Evolutionary conservation across 257 asterid genomes (phyloP).

Genomic region (Solanum tacnaense): DNA sequence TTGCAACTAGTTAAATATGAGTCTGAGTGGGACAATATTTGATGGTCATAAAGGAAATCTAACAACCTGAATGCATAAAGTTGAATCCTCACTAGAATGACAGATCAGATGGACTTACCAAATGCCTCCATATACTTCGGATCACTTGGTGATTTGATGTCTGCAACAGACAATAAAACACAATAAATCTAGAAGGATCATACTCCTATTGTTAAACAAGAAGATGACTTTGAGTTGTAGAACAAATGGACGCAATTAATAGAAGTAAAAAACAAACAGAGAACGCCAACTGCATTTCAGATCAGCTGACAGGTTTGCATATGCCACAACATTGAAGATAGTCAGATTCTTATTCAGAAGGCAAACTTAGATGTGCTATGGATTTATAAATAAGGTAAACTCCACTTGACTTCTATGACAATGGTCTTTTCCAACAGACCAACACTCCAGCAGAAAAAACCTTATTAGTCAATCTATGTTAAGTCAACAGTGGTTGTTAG

Average conservation of each 20-base stretch:
- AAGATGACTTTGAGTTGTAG: background rate
- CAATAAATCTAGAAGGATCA: background rate
- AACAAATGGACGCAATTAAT: background rate
- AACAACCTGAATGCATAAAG: background rate
- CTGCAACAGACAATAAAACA: conserved; percentile 30
- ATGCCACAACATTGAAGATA: background rate
- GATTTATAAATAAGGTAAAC: background rate
- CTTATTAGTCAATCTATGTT: background rate
- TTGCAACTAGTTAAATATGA: background rate
- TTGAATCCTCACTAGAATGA: background rate
- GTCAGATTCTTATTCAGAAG: background rate
- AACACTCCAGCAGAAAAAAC: background rate
- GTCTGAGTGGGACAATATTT: background rate
- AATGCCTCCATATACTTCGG: conserved; percentile 88
- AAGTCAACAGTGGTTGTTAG: background rate
- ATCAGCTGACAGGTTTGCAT: background rate
- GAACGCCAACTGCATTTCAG: background rate
- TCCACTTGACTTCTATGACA: background rate
- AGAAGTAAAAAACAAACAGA: background rate
- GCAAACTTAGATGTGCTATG: background rate
- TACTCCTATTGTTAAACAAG: background rate
- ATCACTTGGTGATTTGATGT: conserved; percentile 79
- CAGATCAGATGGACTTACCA: conserved; percentile 42
- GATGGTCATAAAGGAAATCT: background rate
- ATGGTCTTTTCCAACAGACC: background rate